Conservation (phyloP, 805 yeast genomes). For the Kluyveromyces nonfermentans region DNA sequence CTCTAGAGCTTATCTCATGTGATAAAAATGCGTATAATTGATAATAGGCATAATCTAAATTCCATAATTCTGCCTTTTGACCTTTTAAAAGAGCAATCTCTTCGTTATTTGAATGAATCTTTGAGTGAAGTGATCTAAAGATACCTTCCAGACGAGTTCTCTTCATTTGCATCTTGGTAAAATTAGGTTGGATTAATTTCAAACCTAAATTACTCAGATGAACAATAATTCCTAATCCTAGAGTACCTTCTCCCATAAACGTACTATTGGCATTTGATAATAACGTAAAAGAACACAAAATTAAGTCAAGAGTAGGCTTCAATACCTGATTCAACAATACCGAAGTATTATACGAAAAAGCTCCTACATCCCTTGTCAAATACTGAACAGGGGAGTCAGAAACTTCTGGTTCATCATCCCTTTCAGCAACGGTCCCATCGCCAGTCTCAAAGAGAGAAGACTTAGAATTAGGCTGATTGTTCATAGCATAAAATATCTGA, state of each 20-base stretch:
- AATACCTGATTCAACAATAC: constrained; percentile 73
- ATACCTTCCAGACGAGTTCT: constrained; percentile 78
- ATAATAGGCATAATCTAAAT: constrained; percentile 71
- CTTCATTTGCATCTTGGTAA: constrained; percentile 67
- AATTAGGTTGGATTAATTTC: constrained; percentile 78
- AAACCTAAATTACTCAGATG: constrained; percentile 69
- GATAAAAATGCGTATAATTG: constrained; percentile 69
- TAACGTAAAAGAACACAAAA: constrained; percentile 72
- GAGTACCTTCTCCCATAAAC: constrained; percentile 59
- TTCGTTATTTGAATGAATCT: constrained; percentile 68
- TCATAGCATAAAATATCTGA: constrained; percentile 24
- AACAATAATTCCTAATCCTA: constrained; percentile 69
- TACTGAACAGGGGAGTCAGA: constrained; percentile 11
- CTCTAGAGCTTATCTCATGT: constrained; percentile 64
- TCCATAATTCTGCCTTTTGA: constrained; percentile 66
- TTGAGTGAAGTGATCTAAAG: constrained; percentile 73
- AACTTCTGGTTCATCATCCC: constrained; percentile 7
- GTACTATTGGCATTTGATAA: constrained; percentile 36
- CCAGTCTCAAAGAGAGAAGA: constrained; percentile 60
- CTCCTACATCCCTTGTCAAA: constrained; percentile 66
- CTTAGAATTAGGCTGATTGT: constrained; percentile 48
- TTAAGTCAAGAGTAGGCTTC: constrained; percentile 72
- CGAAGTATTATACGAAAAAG: constrained; percentile 63
- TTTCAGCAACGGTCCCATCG: constrained; percentile 47
- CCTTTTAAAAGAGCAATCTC: constrained; percentile 84